Evolutionary conservation across 352 stramenopile species (phyloP).

Genomic region (Lagenidium giganteum): DNA sequence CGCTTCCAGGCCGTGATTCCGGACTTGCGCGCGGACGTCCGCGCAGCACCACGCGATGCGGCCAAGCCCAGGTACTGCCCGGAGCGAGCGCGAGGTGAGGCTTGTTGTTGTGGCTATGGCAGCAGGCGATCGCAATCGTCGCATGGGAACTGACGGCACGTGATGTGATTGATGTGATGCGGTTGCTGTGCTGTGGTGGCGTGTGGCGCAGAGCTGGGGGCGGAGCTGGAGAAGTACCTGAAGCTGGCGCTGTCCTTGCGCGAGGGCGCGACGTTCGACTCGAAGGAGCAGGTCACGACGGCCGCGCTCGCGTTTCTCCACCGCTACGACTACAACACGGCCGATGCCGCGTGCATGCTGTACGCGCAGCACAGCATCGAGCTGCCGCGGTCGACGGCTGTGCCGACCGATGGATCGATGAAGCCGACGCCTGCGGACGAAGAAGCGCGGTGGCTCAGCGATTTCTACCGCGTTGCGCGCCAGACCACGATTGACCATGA

Average conservation of each 20-base stretch:
- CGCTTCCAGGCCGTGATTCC: conserved; percentile 59
- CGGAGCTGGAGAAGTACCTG: conserved; percentile 56
- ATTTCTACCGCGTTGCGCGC: conserved; percentile 47
- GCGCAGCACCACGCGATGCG: neutral
- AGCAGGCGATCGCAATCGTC: neutral
- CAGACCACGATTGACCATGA: conserved; percentile 16
- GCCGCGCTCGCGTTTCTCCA: conserved; percentile 62
- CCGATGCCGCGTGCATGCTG: conserved; percentile 53
- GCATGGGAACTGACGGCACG: neutral
- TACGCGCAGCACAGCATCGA: conserved; percentile 64
- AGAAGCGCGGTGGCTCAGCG: conserved; percentile 33
- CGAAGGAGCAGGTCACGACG: conserved; percentile 44
- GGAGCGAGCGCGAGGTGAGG: conserved; percentile 33
- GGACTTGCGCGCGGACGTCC: conserved; percentile 16
- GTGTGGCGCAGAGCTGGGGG: conserved; percentile 23
- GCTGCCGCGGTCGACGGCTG: conserved; percentile 22
- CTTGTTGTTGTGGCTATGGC: too few species aligned
- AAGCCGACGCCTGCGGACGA: conserved; percentile 31
- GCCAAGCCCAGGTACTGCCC: conserved; percentile 20
- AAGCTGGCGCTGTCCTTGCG: conserved; percentile 47
- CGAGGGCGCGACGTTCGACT: conserved; percentile 55
- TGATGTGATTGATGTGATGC: neutral
- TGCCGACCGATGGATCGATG: too few species aligned
- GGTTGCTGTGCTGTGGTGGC: too few species aligned
- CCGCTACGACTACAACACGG: conserved; percentile 58